phyloP scores from a whole-genome alignment of 2,329 filamentous ascomycete species.

The Trichoderma oligosporum region DNA sequence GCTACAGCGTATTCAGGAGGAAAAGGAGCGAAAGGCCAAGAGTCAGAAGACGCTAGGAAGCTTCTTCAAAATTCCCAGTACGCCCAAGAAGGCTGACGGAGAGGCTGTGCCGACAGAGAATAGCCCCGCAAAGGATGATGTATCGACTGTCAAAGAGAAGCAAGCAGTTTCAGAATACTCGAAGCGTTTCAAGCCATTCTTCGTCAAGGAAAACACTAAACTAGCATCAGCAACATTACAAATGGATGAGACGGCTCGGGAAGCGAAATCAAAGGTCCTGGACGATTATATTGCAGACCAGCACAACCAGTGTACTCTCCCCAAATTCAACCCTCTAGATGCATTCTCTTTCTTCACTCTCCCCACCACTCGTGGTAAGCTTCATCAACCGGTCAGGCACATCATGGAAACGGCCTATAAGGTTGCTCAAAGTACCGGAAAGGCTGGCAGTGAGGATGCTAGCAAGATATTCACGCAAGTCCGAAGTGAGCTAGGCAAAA shows the following conservation, averaged over 20 bases:
- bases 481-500: conserved; percentile 42
- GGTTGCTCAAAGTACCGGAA: conserved; percentile 41
- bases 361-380: conserved; percentile 42
- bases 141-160: conserved; percentile 21
- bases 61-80: conserved; percentile 43
- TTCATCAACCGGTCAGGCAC: conserved; percentile 53
- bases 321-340: conserved; percentile 42
- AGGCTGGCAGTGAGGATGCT: conserved; percentile 34
- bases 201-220: conserved; percentile 67
- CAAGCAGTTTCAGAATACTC: conserved; percentile 54
- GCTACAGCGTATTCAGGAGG: conserved; percentile 36
- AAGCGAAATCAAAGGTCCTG: conserved; percentile 48
- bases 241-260: conserved; percentile 55
- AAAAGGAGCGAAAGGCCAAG: conserved; percentile 49
- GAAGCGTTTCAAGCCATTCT: conserved; percentile 76
- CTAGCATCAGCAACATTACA: conserved; percentile 59
- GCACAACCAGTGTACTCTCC: conserved; percentile 38
- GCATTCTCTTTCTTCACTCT: conserved; percentile 45
- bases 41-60: conserved; percentile 45
- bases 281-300: conserved; percentile 50
- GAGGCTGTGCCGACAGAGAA: conserved; percentile 29
- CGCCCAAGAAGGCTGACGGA: conserved; percentile 41
- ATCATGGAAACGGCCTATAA: conserved; percentile 56
- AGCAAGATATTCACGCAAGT: conserved; percentile 34
- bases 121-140: conserved; percentile 30